Conservation (phyloP, 2,329 filamentous ascomycete species). For the Esteya vermicola region DNA sequence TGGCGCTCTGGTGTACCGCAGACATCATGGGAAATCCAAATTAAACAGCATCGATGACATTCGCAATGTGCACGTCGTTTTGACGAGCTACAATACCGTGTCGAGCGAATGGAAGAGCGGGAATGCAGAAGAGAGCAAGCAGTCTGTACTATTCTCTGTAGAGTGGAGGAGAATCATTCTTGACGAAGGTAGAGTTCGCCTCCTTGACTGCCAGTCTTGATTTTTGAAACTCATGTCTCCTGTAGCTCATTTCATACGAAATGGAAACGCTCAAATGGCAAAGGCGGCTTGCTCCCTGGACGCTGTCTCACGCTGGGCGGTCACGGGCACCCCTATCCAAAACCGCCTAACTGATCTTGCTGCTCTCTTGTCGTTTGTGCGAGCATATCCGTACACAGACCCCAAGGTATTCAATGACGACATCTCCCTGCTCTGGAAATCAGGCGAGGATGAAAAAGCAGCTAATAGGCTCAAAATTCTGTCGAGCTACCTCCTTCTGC, state of each 20-base stretch:
- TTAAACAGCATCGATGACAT: constrained; percentile 9
- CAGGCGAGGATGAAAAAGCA: constrained; percentile 20
- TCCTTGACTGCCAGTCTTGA: not conserved
- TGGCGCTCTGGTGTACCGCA: constrained; percentile 11
- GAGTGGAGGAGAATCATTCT: constrained; percentile 25
- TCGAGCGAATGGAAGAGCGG: constrained; percentile 18
- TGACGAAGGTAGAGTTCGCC: constrained; percentile 19
- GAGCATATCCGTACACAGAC: constrained; percentile 25
- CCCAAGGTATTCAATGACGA: constrained; percentile 22
- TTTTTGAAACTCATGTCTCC: not conserved
- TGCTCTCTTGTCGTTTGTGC: constrained; percentile 27
- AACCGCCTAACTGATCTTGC: constrained; percentile 28
- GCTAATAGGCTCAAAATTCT: constrained; percentile 24
- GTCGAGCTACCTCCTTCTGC: constrained; percentile 22
- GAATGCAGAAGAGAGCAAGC: not conserved
- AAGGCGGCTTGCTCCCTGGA: constrained; percentile 23
- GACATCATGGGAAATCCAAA: constrained; percentile 17
- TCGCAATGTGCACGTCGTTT: constrained; percentile 13
- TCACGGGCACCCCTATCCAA: constrained; percentile 35
- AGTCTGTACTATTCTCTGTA: constrained; percentile 17
- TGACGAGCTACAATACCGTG: constrained; percentile 28
- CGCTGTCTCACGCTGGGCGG: constrained; percentile 15
- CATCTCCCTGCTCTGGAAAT: constrained; percentile 24
- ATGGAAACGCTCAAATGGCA: constrained; percentile 18
- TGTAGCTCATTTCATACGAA: constrained; percentile 26